These are phyloP conservation scores for Auricularia auricula-judae DNA, from an alignment of 768 basidiomycete species.

Conservation along the genomic window DNA sequence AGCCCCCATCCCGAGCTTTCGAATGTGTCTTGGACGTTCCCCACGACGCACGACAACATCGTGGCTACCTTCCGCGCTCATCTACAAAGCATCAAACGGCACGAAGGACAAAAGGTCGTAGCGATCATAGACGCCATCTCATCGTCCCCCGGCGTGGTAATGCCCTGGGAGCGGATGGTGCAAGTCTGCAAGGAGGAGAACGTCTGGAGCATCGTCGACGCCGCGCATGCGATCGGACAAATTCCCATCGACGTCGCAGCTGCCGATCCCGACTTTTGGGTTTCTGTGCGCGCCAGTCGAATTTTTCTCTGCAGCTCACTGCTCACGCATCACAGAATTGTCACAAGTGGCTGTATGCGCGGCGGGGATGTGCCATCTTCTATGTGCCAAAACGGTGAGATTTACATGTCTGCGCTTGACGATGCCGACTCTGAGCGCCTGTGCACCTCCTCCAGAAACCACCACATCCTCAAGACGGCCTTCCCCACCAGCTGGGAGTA, in stretches of 20 bases:
- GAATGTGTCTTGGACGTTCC: conserved; percentile 41
- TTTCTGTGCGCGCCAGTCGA: conserved; percentile 38
- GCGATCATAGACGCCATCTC: conserved; percentile 61
- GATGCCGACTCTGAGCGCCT: not conserved
- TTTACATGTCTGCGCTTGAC: not conserved
- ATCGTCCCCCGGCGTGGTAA: conserved; percentile 45
- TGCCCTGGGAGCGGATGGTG: conserved; percentile 68
- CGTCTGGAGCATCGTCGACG: conserved; percentile 63
- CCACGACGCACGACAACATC: conserved; percentile 45
- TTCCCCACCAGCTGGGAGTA: conserved; percentile 49
- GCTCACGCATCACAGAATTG: conserved; percentile 43
- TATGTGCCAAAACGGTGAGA: conserved; percentile 59
- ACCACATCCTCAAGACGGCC: conserved; percentile 46
- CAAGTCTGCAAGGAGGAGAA: conserved; percentile 51
- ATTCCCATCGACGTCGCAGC: conserved; percentile 44
- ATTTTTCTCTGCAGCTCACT: not conserved
- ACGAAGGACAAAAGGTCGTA: conserved; percentile 36
- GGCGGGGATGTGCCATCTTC: conserved; percentile 57
- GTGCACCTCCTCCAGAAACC: conserved; percentile 35
- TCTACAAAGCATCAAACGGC: conserved; percentile 20
- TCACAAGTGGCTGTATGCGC: conserved; percentile 76
- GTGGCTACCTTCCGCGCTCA: conserved; percentile 35
- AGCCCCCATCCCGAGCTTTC: conserved; percentile 41
- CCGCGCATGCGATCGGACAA: conserved; percentile 70
- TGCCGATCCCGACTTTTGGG: conserved; percentile 63